phyloP scores from a whole-genome alignment of 129 eudicot species.

The Pittosporum tobira region DNA sequence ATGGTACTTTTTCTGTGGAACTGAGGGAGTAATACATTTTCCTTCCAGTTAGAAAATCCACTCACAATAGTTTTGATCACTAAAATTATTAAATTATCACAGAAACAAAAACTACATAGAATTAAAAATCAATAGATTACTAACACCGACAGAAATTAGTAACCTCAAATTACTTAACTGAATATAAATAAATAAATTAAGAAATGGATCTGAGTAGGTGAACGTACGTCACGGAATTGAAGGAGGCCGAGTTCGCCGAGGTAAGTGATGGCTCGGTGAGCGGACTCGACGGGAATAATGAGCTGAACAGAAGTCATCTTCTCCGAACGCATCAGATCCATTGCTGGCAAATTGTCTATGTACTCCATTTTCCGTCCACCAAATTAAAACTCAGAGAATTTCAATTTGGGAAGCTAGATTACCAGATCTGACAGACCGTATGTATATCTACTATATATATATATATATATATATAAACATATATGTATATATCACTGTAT shows the following conservation, averaged over 20 bases:
- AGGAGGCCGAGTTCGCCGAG: conserved; percentile 86
- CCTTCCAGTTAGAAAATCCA: too few relatives aligned
- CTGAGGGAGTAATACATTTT: too few relatives aligned
- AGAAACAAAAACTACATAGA: too few relatives aligned
- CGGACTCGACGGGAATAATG: conserved; percentile 83
- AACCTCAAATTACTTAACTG: too few relatives aligned
- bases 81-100: too few relatives aligned
- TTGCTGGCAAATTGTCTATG: conserved; percentile 60
- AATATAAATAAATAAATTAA: too few relatives aligned
- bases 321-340: conserved; percentile 98
- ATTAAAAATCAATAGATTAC: too few relatives aligned
- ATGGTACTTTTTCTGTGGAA: too few relatives aligned
- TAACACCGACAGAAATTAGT: too few relatives aligned
- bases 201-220: not conserved
- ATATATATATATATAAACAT: not conserved
- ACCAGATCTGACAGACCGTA: conserved; percentile 33
- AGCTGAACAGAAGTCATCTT: conserved; percentile 79
- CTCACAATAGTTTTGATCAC: too few relatives aligned
- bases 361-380: conserved; percentile 53
- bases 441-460: too few relatives aligned
- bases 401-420: conserved; percentile 20
- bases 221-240: conserved; percentile 69
- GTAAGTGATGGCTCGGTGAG: conserved; percentile 82
- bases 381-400: conserved; percentile 9
- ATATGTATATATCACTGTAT: not conserved